Evolutionary conservation across 1,284 basidiomycete genomes (phyloP).

Genomic region (Irpex sp.): DNA sequence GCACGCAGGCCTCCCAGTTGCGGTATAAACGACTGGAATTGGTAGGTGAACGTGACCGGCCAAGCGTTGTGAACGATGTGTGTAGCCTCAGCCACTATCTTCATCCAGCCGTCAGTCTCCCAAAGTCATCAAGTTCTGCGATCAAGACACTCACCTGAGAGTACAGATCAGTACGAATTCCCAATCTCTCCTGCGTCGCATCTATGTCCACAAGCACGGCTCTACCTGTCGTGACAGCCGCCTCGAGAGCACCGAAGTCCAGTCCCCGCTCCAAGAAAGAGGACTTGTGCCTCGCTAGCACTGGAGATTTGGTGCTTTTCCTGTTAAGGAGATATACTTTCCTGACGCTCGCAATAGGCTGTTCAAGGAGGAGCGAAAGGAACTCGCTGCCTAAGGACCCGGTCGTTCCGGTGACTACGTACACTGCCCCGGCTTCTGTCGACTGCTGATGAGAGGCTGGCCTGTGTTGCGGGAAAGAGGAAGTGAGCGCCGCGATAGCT

Average conservation of each 20-base stretch:
- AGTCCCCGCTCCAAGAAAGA: slow-evolving; percentile 23
- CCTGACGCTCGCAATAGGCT: slow-evolving; percentile 2
- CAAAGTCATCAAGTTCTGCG: background rate
- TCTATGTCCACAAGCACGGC: background rate
- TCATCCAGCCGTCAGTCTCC: background rate
- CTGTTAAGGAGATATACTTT: slow-evolving; percentile 25
- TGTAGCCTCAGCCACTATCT: slow-evolving; percentile 14
- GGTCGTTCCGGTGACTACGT: slow-evolving; percentile 23
- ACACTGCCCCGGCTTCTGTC: slow-evolving; percentile 2
- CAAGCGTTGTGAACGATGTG: slow-evolving; percentile 28
- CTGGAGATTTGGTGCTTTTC: slow-evolving; percentile 18
- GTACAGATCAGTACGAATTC: slow-evolving; percentile 10
- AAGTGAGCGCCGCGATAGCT: background rate
- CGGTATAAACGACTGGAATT: slow-evolving; percentile 30
- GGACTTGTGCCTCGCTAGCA: slow-evolving; percentile 18
- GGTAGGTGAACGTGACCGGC: slow-evolving; percentile 34
- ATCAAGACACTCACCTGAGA: slow-evolving; percentile 11
- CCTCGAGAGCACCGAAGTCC: slow-evolving; percentile 14
- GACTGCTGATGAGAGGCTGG: background rate
- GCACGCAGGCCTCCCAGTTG: slow-evolving; percentile 25
- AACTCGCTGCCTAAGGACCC: slow-evolving; percentile 18
- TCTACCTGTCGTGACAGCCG: slow-evolving; percentile 9
- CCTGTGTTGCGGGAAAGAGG: background rate
- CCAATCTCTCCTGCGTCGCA: slow-evolving; percentile 9
- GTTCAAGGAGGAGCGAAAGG: slow-evolving; percentile 19